Percentiles rank a stretch among this genome's conserved stretches.
Evolutionary conservation across 2,329 filamentous ascomycete species (phyloP).

Genomic region (Bretziella fagacearum): DNA sequence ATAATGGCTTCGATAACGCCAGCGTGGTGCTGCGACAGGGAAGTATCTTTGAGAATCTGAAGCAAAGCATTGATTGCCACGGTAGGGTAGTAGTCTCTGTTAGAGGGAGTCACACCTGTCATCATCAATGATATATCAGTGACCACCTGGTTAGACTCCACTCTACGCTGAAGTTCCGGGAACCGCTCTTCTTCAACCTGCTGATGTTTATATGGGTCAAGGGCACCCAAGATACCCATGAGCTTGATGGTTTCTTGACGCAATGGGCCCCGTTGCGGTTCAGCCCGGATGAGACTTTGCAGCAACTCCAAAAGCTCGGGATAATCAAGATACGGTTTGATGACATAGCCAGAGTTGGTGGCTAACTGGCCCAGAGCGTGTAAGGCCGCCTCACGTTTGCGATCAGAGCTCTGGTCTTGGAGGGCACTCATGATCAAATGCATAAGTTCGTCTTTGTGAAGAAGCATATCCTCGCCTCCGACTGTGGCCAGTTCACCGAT

Average conservation of each 20-base stretch:
- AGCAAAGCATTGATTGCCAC: slow-evolving; percentile 94
- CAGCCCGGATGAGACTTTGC: slow-evolving; percentile 84
- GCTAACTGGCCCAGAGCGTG: slow-evolving; percentile 82
- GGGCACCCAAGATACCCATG: slow-evolving; percentile 82
- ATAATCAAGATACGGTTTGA: slow-evolving; percentile 87
- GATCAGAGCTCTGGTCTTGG: slow-evolving; percentile 80
- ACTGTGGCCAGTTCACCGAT: slow-evolving; percentile 90
- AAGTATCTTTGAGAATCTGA: slow-evolving; percentile 79
- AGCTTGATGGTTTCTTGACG: slow-evolving; percentile 91
- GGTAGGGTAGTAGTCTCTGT: slow-evolving; percentile 95
- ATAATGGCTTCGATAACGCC: slow-evolving; percentile 95
- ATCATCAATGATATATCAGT: slow-evolving; percentile 97
- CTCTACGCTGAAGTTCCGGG: slow-evolving; percentile 54
- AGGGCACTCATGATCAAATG: slow-evolving; percentile 84
- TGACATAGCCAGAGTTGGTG: slow-evolving; percentile 94
- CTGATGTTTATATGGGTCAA: slow-evolving; percentile 92
- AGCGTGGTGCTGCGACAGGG: slow-evolving; percentile 77
- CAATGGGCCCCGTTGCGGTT: slow-evolving; percentile 65
- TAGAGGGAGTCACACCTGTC: slow-evolving; percentile 88
- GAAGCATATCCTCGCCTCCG: slow-evolving; percentile 82
- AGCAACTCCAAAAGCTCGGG: slow-evolving; percentile 83
- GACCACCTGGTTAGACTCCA: slow-evolving; percentile 42
- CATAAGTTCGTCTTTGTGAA: slow-evolving; percentile 85
- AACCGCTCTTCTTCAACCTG: slow-evolving; percentile 76
- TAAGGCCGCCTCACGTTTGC: slow-evolving; percentile 80